Conservation (phyloP, 768 basidiomycete genomes). For the Kwoniella dejecticola region DNA sequence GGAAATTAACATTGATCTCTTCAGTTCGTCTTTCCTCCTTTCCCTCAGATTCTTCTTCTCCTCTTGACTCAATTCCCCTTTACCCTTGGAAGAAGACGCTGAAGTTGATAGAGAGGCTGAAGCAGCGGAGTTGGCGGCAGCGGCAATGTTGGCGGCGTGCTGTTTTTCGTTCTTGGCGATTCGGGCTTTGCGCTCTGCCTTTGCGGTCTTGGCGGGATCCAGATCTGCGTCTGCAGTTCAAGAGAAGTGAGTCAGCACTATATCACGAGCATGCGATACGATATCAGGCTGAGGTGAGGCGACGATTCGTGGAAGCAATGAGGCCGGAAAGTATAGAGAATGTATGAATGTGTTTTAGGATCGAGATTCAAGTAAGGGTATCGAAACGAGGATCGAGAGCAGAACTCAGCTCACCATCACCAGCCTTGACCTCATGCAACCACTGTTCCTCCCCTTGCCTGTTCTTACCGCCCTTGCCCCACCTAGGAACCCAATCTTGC, state of each 20-base stretch:
- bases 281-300: conserved; percentile 2
- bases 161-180: conserved; percentile 84
- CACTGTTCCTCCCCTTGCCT: conserved; percentile 82
- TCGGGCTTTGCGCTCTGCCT: conserved; percentile 75
- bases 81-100: conserved; percentile 14
- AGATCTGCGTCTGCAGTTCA: conserved; percentile 67
- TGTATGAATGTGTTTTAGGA: too few species aligned
- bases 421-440: conserved; percentile 84
- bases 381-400: too few species aligned
- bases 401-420: conserved; percentile 65
- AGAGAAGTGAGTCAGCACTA: neutral
- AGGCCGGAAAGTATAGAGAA: neutral
- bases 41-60: conserved; percentile 48
- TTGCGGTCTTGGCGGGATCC: conserved; percentile 75
- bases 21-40: conserved; percentile 72
- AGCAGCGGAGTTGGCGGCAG: conserved; percentile 25
- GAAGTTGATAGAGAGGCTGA: conserved; percentile 13
- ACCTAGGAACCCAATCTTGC: conserved; percentile 87
- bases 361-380: too few species aligned
- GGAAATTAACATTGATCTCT: conserved; percentile 72
- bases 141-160: conserved; percentile 68
- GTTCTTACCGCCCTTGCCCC: conserved; percentile 85
- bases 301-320: neutral
- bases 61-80: conserved; percentile 19
- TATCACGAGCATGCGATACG: neutral